Evolutionary conservation across 2,329 filamentous ascomycete genomes (phyloP), one percentile per base, ranked within the genome.

Genomic region (Aspergillus tamarii): DNA sequence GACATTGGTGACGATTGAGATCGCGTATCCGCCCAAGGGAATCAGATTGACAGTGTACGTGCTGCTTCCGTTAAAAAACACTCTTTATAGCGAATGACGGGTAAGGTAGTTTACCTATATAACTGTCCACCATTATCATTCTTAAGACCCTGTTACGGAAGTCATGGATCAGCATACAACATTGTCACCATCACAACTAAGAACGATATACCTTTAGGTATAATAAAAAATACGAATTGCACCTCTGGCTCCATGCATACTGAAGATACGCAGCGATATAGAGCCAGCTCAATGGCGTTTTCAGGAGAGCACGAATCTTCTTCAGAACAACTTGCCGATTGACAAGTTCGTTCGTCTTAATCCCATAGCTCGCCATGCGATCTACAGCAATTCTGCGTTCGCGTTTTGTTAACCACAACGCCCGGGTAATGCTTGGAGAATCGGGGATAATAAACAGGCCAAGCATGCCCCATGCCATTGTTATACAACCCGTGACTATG

Each of bases 21-120:
- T 61, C 16, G 61, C 66, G 41, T 69, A 69, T 21, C 67, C 66
- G 1, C 67, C 66, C n/a, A 69, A 62, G 19, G 67, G 66, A 14
- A 69, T 68, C 12, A 69, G 43, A 30, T 69, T 69, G 48, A 69
- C 67, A 34, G 60, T 68, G 43, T 68, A 69, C 19, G 65, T 69
- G 50, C 60, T 69, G 36, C 46, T 11, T 4, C n/a, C 7, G 4
- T 58, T 36, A 60, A 39, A 16, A 16, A 41, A 5, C 4, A 1
- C 21, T 10, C 4, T 19, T 28, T 7, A 34, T 14, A 39, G 41
- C n/a, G 3, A 28, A 21, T 7, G 9, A n/a, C 5, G 21, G 30
- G 16, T 12, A 23, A 8, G 16, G n/a, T 23, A 41, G 11, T n/a
- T 19, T 57, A 57, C 62, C 62, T 64, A 52, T 64, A 64, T 21